Conservation (phyloP, 2,329 filamentous ascomycete species). For the Trichophyton equinum region DNA sequence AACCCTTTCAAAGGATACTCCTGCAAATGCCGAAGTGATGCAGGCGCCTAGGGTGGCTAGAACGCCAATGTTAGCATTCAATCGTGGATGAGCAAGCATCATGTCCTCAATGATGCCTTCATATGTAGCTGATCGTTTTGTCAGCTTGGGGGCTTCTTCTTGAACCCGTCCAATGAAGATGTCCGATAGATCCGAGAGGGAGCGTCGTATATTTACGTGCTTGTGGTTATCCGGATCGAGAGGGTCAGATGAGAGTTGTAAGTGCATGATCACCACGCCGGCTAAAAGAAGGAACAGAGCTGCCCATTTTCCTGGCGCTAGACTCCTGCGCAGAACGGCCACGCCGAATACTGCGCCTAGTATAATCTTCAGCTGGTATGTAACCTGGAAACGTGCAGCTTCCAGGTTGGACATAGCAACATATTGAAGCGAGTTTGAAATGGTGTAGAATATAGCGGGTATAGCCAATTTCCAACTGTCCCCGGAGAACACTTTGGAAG, state of each 20-base stretch:
- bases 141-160: slow-evolving; percentile 37
- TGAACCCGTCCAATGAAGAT: slow-evolving; percentile 27
- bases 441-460: slow-evolving; percentile 74
- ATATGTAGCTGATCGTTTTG: slow-evolving; percentile 72
- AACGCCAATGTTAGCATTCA: slow-evolving; percentile 71
- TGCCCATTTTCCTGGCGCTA: slow-evolving; percentile 65
- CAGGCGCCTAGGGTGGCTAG: slow-evolving; percentile 67
- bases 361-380: slow-evolving; percentile 90
- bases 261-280: slow-evolving; percentile 74
- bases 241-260: slow-evolving; percentile 42
- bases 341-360: slow-evolving; percentile 82
- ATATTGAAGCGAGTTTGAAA: slow-evolving; percentile 91
- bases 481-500: slow-evolving; percentile 67
- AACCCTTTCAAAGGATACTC: slow-evolving; percentile 62
- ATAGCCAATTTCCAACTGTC: slow-evolving; percentile 94
- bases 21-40: slow-evolving; percentile 67
- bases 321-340: slow-evolving; percentile 55
- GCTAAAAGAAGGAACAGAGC: slow-evolving; percentile 65
- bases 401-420: slow-evolving; percentile 82
- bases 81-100: slow-evolving; percentile 39
- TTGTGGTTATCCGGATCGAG: slow-evolving; percentile 47
- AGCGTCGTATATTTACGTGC: slow-evolving; percentile 59
- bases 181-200: slow-evolving; percentile 59
- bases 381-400: slow-evolving; percentile 82
- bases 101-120: slow-evolving; percentile 65